phyloP scores from a whole-genome alignment of 2,329 filamentous ascomycete species.

The Plectosphaerella sp. region DNA sequence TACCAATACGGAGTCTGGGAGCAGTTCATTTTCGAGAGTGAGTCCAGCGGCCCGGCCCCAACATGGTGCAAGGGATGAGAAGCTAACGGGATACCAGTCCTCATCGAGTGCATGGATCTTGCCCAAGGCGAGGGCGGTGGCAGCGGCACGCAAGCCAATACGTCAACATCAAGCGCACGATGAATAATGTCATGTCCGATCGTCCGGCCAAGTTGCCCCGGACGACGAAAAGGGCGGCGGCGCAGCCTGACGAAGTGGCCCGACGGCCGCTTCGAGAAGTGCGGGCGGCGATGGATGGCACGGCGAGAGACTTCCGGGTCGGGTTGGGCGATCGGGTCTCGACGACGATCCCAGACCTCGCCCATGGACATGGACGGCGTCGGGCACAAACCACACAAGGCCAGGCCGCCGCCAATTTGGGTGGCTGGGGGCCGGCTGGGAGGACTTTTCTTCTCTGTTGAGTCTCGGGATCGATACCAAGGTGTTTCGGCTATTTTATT shows the following conservation, averaged over 20 bases:
- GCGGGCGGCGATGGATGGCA: no score
- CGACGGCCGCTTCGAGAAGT: no score
- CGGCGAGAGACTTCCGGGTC: no score
- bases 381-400: no score
- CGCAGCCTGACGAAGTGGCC: no score
- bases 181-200: not conserved
- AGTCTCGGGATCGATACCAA: not conserved
- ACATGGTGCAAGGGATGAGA: not conserved
- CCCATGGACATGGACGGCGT: no score
- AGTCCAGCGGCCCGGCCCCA: conserved; percentile 27
- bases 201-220: no score
- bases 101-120: conserved; percentile 38
- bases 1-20: conserved; percentile 98
- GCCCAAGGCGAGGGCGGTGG: conserved; percentile 36
- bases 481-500: not conserved
- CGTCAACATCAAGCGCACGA: not conserved
- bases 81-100: conserved; percentile 15
- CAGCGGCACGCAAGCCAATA: conserved; percentile 9
- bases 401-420: not conserved
- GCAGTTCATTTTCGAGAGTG: conserved; percentile 82
- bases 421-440: not conserved
- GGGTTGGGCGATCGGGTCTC: no score
- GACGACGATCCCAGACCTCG: no score
- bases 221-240: no score
- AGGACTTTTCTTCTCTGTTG: not conserved